Evolutionary conservation across 177 flowering plant genomes (phyloP).

Genomic region (Vitis hybrid): DNA sequence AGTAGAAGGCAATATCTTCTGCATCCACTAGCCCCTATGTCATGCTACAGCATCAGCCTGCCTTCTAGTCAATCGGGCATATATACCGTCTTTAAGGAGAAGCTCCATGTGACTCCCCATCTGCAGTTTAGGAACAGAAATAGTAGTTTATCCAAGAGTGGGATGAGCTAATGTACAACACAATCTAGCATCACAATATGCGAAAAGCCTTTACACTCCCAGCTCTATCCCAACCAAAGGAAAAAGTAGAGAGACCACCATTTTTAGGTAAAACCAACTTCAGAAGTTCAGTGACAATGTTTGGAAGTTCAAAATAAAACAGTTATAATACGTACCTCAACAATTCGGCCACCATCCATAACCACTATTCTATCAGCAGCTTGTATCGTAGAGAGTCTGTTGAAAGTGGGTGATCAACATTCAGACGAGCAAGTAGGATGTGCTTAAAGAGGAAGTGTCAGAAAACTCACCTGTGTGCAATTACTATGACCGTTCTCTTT

Average conservation of each 20-base stretch:
- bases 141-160: not conserved
- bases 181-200: not conserved
- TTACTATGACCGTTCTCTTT: constrained; percentile 76
- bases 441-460: not conserved
- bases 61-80: constrained; percentile 68
- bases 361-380: constrained; percentile 90
- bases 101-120: constrained; percentile 79
- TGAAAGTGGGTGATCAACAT: constrained; percentile 7
- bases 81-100: constrained; percentile 61
- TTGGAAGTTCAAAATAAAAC: not conserved
- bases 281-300: not conserved
- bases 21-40: constrained; percentile 5
- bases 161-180: too few species aligned
- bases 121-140: constrained; percentile 36
- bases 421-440: not conserved
- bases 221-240: not conserved
- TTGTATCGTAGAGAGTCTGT: constrained; percentile 89
- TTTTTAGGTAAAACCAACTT: not conserved
- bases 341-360: constrained; percentile 73
- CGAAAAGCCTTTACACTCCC: not conserved
- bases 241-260: not conserved
- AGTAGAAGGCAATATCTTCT: not conserved
- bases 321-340: constrained; percentile 58
- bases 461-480: constrained; percentile 76
- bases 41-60: constrained; percentile 78